Conservation (phyloP, 2,329 filamentous ascomycete genomes). For the Fusarium scirpi region DNA sequence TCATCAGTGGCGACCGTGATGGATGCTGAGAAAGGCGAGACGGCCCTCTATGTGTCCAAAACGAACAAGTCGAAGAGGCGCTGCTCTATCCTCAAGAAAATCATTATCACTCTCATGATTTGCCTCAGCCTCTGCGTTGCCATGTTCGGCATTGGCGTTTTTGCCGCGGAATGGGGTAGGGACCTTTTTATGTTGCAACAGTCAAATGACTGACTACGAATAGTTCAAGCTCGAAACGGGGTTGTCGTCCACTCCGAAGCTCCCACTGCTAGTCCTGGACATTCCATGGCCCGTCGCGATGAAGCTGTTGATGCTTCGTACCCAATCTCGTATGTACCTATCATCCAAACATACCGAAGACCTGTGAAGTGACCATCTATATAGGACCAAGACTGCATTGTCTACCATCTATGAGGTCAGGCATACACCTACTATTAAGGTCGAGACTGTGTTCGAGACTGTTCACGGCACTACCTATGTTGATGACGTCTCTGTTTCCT, state of each 20-base stretch:
- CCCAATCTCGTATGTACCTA: constrained; percentile 52
- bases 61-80: constrained; percentile 22
- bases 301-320: constrained; percentile 42
- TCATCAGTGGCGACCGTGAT: constrained; percentile 46
- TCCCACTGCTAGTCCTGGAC: not conserved
- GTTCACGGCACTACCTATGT: constrained; percentile 48
- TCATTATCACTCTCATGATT: constrained; percentile 22
- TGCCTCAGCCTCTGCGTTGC: constrained; percentile 30
- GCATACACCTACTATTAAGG: constrained; percentile 30
- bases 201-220: constrained; percentile 14
- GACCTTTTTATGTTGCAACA: not conserved
- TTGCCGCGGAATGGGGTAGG: constrained; percentile 48
- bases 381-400: constrained; percentile 51
- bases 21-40: constrained; percentile 45
- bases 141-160: constrained; percentile 49
- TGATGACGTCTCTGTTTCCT: constrained; percentile 36
- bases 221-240: not conserved
- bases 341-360: not conserved
- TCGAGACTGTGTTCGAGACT: constrained; percentile 40
- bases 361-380: constrained; percentile 14
- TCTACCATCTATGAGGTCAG: constrained; percentile 52
- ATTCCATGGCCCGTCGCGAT: constrained; percentile 29
- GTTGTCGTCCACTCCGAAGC: not conserved
- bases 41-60: constrained; percentile 14
- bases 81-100: constrained; percentile 19